A percentile compares a stretch with the other conserved stretches of the same genome.
These are phyloP conservation scores for Phlebiopsis flavidoalba DNA, from an alignment of 768 basidiomycete genomes.

Conservation along the genomic window DNA sequence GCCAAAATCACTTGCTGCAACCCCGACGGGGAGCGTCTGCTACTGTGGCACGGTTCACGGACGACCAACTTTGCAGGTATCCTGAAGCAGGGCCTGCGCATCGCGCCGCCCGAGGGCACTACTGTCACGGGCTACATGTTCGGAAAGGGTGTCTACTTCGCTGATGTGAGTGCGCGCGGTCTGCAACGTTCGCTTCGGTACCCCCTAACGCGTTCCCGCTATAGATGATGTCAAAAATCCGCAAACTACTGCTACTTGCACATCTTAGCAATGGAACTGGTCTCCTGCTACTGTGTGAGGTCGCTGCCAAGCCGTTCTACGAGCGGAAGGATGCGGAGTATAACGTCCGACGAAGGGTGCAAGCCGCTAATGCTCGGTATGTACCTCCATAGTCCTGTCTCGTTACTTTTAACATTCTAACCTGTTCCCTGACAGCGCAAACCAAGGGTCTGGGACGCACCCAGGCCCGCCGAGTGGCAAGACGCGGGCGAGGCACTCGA, in stretches of 20 bases:
- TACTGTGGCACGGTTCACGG: slow-evolving; percentile 62
- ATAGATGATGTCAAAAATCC: slow-evolving; percentile 66
- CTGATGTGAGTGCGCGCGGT: slow-evolving; percentile 38
- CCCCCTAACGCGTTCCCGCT: background rate
- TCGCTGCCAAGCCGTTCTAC: slow-evolving; percentile 50
- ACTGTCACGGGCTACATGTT: slow-evolving; percentile 49
- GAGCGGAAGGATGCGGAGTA: slow-evolving; percentile 44
- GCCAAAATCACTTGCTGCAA: slow-evolving; percentile 40
- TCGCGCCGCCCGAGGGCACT: slow-evolving; percentile 55
- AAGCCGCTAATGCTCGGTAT: slow-evolving; percentile 16
- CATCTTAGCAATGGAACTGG: slow-evolving; percentile 49
- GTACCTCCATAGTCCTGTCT: slow-evolving; percentile 31
- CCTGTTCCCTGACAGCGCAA: slow-evolving; percentile 28
- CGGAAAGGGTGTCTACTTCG: slow-evolving; percentile 63
- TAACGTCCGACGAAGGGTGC: slow-evolving; percentile 44
- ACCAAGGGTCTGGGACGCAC: slow-evolving; percentile 51
- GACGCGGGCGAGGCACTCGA: slow-evolving; percentile 49
- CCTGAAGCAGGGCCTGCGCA: slow-evolving; percentile 55
- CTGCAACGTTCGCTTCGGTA: background rate
- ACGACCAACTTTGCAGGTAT: slow-evolving; percentile 65
- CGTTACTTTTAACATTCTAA: background rate
- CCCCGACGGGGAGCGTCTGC: slow-evolving; percentile 42
- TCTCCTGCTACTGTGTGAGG: slow-evolving; percentile 57
- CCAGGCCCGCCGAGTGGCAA: slow-evolving; percentile 52
- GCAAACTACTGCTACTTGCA: slow-evolving; percentile 39